phyloP scores from a whole-genome alignment of 805 yeast species.

The Candida koratica region DNA sequence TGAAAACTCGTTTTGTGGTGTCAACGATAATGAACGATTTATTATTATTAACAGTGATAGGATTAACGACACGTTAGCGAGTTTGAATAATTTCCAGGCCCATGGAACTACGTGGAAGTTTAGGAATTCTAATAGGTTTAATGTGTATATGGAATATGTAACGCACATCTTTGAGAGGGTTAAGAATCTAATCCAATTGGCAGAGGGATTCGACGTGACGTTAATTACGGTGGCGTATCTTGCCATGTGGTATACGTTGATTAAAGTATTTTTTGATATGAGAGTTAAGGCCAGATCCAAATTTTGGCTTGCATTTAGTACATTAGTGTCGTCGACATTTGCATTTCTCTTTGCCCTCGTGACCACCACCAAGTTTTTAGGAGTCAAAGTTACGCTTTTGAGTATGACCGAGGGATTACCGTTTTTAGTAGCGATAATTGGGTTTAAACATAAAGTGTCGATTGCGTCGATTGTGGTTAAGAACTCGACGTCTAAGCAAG shows the following conservation, averaged over 20 bases:
- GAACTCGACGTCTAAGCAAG: conserved; percentile 36
- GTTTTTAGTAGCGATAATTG: conserved; percentile 85
- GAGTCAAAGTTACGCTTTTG: conserved; percentile 62
- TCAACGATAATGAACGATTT: conserved; percentile 41
- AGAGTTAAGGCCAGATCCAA: conserved; percentile 64
- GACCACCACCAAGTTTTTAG: conserved; percentile 52
- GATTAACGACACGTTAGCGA: conserved; percentile 20
- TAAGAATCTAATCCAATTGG: conserved; percentile 51
- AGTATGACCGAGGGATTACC: conserved; percentile 89
- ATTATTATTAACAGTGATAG: conserved; percentile 33
- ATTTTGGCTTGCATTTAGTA: conserved; percentile 81
- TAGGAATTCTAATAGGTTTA: conserved; percentile 52
- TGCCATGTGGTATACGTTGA: conserved; percentile 83
- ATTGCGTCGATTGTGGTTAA: conserved; percentile 59
- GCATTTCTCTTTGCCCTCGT: conserved; percentile 77
- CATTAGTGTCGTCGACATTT: conserved; percentile 72
- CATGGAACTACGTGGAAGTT: conserved; percentile 58
- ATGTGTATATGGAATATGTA: conserved; percentile 53
- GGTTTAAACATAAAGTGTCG: conserved; percentile 80
- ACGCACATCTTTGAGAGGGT: conserved; percentile 38
- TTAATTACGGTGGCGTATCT: conserved; percentile 75
- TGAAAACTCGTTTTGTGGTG: conserved; percentile 36
- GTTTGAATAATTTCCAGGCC: conserved; percentile 22
- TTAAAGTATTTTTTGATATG: conserved; percentile 74
- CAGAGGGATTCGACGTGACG: conserved; percentile 82